Conservation (phyloP, 208 protist species). For the Novymonas esmeraldas region DNA sequence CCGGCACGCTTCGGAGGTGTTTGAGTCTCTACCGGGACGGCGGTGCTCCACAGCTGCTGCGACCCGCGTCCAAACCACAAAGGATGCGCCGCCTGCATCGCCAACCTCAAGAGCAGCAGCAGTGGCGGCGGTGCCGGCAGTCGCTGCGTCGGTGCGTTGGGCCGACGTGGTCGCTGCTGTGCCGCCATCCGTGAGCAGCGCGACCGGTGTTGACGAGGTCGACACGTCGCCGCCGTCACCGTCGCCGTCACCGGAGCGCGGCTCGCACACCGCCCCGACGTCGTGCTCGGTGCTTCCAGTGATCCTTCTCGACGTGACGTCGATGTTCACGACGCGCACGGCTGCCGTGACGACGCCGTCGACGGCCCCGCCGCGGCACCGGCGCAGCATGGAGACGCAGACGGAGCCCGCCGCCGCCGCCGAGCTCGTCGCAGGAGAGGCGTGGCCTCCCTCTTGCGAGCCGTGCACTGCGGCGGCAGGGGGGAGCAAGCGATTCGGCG, state of each 20-base stretch:
- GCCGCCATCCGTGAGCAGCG: too few relatives aligned
- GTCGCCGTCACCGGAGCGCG: neutral
- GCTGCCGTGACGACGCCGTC: neutral
- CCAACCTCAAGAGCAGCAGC: neutral
- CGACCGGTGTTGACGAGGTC: too few relatives aligned
- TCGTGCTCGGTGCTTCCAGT: conserved; percentile 24
- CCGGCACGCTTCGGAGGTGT: neutral
- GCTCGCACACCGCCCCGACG: conserved; percentile 7
- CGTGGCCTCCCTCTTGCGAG: too few relatives aligned
- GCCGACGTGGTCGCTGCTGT: neutral
- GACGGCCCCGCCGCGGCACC: neutral
- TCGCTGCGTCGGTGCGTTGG: conserved; percentile 1
- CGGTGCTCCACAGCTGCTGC: neutral
- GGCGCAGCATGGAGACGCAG: conserved; percentile 5
- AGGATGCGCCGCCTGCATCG: neutral
- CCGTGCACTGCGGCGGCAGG: too few relatives aligned
- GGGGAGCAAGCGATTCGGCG: too few relatives aligned
- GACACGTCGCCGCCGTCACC: too few relatives aligned
- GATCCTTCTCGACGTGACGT: conserved; percentile 60
- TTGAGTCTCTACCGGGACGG: neutral
- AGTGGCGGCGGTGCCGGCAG: neutral
- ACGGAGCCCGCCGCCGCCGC: neutral
- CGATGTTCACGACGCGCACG: conserved; percentile 29
- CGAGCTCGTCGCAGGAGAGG: too few relatives aligned
- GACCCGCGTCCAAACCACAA: neutral